These are phyloP conservation scores for Porpolomopsis calyptriformis DNA, from an alignment of 768 basidiomycete genomes.

Conservation along the genomic window DNA sequence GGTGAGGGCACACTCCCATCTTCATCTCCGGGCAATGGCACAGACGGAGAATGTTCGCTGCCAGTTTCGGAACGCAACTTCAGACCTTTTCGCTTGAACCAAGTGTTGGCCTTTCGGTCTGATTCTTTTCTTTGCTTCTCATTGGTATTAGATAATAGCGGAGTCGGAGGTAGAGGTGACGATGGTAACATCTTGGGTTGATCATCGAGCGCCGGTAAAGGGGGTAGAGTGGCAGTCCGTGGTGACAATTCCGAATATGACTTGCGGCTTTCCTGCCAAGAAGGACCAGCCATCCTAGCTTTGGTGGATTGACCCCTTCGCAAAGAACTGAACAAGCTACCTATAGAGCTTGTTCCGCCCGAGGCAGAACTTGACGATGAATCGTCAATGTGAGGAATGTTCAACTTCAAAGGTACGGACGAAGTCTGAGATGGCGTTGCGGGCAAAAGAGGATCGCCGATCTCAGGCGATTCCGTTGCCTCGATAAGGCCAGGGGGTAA, in stretches of 20 bases:
- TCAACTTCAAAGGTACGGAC: background rate
- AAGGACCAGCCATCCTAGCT: conserved; percentile 12
- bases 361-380: background rate
- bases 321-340: conserved; percentile 21
- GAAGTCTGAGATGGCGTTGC: conserved; percentile 8
- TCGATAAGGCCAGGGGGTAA: conserved; percentile 23
- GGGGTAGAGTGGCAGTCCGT: conserved; percentile 20
- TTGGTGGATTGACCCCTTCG: conserved; percentile 24
- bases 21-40: background rate
- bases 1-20: background rate
- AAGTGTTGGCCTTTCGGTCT: conserved; percentile 32
- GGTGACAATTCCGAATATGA: conserved; percentile 11
- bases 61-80: conserved; percentile 25
- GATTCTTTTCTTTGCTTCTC: conserved; percentile 29
- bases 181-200: background rate
- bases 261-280: conserved; percentile 19
- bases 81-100: conserved; percentile 50
- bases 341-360: background rate
- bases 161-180: conserved; percentile 17
- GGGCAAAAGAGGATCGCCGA: conserved; percentile 18
- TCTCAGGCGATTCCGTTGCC: conserved; percentile 18
- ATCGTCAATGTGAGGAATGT: conserved; percentile 1
- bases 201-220: conserved; percentile 13
- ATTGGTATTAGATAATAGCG: conserved; percentile 20
- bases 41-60: conserved; percentile 7